These are phyloP conservation scores for Vanilla planifolia DNA, from an alignment of 106 monocot genomes.

Conservation along the genomic window DNA sequence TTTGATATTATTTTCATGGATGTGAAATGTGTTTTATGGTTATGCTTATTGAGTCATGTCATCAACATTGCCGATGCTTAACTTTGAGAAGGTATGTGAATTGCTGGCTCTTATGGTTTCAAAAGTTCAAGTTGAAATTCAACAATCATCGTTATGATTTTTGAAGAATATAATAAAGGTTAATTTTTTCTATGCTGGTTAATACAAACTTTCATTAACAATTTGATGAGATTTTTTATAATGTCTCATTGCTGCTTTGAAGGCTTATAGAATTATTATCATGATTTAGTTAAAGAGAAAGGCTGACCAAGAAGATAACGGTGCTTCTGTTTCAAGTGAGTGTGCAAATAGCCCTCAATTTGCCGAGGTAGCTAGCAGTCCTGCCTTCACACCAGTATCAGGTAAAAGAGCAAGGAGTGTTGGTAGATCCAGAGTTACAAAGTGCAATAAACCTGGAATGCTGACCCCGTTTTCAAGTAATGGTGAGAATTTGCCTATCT, in stretches of 20 bases:
- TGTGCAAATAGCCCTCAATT: conserved; percentile 48
- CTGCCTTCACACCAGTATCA: conserved; percentile 61
- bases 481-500: conserved; percentile 28
- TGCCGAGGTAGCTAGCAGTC: conserved; percentile 40
- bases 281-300: conserved; percentile 65
- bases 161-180: too few relatives aligned
- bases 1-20: not conserved
- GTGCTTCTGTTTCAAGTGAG: conserved; percentile 59
- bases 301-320: conserved; percentile 42
- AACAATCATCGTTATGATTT: too few relatives aligned
- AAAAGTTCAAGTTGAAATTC: too few relatives aligned
- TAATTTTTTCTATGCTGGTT: too few relatives aligned
- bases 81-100: too few relatives aligned
- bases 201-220: too few relatives aligned
- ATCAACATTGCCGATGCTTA: too few relatives aligned
- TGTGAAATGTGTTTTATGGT: too few relatives aligned
- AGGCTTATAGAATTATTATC: not conserved
- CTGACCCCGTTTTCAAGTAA: conserved; percentile 62
- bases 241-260: not conserved
- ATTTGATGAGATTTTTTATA: not conserved
- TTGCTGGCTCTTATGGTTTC: too few relatives aligned
- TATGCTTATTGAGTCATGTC: too few relatives aligned
- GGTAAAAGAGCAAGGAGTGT: conserved; percentile 41
- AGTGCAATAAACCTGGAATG: conserved; percentile 36
- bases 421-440: conserved; percentile 34